Base-by-base conservation (phyloP, 345 rosid species). In the Populus pruinosa region DNA sequence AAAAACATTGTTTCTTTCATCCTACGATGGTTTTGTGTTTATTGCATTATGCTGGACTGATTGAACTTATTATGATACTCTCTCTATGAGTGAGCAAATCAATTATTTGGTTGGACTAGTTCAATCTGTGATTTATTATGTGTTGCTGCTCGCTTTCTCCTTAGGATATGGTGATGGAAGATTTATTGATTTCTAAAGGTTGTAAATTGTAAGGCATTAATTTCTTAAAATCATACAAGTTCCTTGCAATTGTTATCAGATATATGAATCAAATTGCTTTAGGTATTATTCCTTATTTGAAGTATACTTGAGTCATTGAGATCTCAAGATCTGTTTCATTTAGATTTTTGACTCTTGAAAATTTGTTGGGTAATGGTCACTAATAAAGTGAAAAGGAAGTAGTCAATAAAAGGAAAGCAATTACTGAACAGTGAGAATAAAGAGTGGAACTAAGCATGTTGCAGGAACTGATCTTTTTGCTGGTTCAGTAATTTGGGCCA, bases 231-330 rank as follows among this genome's bases (percentile, higher is more conserved):
- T 27, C 16, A 13, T 2, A 18, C 25, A 31, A 66, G 5, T n/a
- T 13, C 21, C 36, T 7, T 12, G 14, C 33, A 35, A 35, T 20
- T 56, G 2, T 8, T 64, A 23, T 35, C 21, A 61, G 39, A 71
- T 44, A 27, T 67, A 12, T 38, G 61, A 70, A 65, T 56, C 27
- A 8, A 17, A 25, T 67, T 78, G 69, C 20, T 35, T 56, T 4
- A 50, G 23, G 39, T 53, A 36, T 64, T 50, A 55, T 71, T 31
- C 8, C 50, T 71, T 66, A n/a, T 27, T 16, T 23, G 72, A 69
- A 65, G 33, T 47, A n/a, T 31, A 61, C 70, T 75, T 13, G 53
- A 62, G 72, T 53, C 27, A 59, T 63, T 73, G 27, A 67, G 67
- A 49, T 71, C 66, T 73, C 38, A 25, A 23, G 43, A 8, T 29